Base-by-base conservation (phyloP, 176 grass and related monocot genomes). In the Thinopyrum elongatum region DNA sequence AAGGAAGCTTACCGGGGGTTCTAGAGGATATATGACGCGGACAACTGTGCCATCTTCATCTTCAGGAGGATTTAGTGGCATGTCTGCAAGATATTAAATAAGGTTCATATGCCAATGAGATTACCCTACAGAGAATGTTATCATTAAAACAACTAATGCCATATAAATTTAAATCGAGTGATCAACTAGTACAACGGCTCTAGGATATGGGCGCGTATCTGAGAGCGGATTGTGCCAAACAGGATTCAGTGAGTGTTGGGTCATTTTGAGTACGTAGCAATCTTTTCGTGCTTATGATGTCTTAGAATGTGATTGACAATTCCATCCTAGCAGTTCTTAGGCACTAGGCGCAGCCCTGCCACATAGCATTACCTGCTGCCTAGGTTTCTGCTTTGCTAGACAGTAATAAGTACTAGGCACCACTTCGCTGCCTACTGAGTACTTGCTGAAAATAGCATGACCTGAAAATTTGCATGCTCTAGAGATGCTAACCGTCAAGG, bases 1-100 rank as follows among this genome's bases (percentile, higher is more conserved):
- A 81, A 61, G 16, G 63, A 78, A 84, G 33, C 86, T 91, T 86
- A 97, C 92, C 21, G 85, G 92, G 10, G 92, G 89, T 77, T 97
- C 90, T 47, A 89, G 81, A 83, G 92, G 89, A 89, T 89, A 97
- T 78, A 97, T 91, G 73, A 89, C 90, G 57, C 88, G 93, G 82
- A 97, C 87, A 74, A 91, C 82, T 34, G 87, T 93, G 72, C 89
- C 86, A 84, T 12, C 10, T 42, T 97, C 92, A 13, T 97, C 90
- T 76, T 97, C 90, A 34, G 86, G 89, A 84, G 86, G 84, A 87
- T 92, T 87, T 51, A 94, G 70, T 70, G 42, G 42, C 3, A 89
- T 92, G 68, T 97, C 95, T 97, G 90, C 62, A 83, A 80, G 33
- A 82, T 13, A 42, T 67, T 87, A 80, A 47, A 82, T 0, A 3